These are phyloP conservation scores for Trichoderma lentiforme DNA, from an alignment of 2,329 filamentous ascomycete genomes.

Conservation along the genomic window DNA sequence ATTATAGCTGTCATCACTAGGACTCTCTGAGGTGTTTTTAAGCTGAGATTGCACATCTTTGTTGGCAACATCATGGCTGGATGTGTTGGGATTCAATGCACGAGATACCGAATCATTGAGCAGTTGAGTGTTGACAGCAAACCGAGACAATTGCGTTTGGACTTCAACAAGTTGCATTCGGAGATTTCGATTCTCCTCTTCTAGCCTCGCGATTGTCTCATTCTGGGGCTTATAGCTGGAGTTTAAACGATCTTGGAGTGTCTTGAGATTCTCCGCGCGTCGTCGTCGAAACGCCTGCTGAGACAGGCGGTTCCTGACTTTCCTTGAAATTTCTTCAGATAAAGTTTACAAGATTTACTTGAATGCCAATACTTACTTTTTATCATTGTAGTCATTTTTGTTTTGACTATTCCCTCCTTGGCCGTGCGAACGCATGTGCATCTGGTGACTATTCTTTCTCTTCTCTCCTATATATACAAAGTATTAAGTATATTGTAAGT, in stretches of 20 bases:
- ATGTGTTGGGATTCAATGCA: neutral
- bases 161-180: neutral
- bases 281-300: neutral
- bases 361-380: neutral
- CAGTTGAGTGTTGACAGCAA: neutral
- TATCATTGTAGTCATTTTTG: neutral
- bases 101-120: neutral
- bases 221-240: neutral
- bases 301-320: neutral
- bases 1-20: neutral
- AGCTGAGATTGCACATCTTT: neutral
- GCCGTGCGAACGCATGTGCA: neutral
- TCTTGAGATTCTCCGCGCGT: neutral
- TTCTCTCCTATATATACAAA: neutral
- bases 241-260: neutral
- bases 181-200: neutral
- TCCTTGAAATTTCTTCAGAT: neutral
- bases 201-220: neutral
- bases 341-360: neutral
- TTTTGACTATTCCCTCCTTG: neutral
- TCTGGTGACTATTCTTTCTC: neutral
- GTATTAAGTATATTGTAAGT: neutral
- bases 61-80: neutral
- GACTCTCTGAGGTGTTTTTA: neutral
- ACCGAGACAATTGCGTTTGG: neutral